These are phyloP conservation scores for Trichophaea hybrida DNA, from an alignment of 2,329 filamentous ascomycete species.

Conservation along the genomic window DNA sequence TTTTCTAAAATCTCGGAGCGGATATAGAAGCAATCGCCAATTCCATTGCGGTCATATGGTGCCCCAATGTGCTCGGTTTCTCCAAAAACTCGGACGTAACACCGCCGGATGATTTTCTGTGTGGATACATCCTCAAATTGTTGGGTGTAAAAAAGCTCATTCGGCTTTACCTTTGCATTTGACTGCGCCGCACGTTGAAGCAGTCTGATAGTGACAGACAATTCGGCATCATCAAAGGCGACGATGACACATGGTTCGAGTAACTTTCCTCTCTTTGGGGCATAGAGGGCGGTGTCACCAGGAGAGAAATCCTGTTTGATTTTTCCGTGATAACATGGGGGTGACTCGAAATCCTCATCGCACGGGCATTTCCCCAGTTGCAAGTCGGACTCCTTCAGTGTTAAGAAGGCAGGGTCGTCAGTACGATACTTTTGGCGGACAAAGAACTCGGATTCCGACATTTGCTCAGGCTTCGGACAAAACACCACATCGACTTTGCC, in stretches of 20 bases:
- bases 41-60: constrained; percentile 52
- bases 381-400: constrained; percentile 42
- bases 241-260: constrained; percentile 51
- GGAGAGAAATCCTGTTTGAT: constrained; percentile 30
- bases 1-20: background rate
- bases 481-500: constrained; percentile 41
- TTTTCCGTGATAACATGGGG: constrained; percentile 12
- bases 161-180: constrained; percentile 23
- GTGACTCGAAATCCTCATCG: constrained; percentile 6
- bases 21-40: constrained; percentile 52
- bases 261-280: constrained; percentile 23
- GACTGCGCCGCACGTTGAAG: constrained; percentile 29
- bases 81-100: constrained; percentile 44
- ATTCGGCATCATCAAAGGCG: constrained; percentile 27
- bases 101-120: constrained; percentile 40
- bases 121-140: constrained; percentile 32
- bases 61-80: constrained; percentile 35
- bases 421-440: constrained; percentile 55
- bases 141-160: constrained; percentile 44
- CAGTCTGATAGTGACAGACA: constrained; percentile 35
- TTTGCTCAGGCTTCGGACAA: background rate
- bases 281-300: constrained; percentile 47
- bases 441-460: constrained; percentile 42
- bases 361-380: constrained; percentile 12
- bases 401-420: constrained; percentile 47